These are phyloP conservation scores for Fusarium floridanum DNA, from an alignment of 2,329 filamentous ascomycete species.

Conservation along the genomic window DNA sequence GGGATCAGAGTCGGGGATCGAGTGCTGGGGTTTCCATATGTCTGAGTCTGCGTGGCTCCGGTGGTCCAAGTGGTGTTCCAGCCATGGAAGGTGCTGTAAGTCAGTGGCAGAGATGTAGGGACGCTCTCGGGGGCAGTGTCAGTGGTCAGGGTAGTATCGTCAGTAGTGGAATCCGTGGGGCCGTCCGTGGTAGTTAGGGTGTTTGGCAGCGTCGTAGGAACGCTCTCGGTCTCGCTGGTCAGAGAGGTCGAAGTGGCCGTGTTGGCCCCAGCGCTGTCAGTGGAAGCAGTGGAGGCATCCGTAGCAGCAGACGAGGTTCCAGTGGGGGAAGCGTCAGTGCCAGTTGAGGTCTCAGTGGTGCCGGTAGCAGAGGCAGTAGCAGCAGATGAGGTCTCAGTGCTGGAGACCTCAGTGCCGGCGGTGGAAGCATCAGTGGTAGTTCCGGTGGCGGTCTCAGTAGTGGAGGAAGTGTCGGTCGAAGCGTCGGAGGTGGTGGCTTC, in stretches of 20 bases:
- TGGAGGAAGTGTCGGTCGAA: conserved; percentile 1
- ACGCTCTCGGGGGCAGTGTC: conserved; percentile 9
- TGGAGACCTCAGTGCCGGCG: neutral
- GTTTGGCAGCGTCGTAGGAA: neutral
- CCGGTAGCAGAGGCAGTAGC: neutral
- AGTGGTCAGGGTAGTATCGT: neutral
- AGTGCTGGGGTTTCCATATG: conserved; percentile 15
- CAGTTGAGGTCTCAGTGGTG: conserved; percentile 6
- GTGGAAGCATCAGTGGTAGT: conserved; percentile 26
- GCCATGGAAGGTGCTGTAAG: conserved; percentile 30
- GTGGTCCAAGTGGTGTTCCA: conserved; percentile 35
- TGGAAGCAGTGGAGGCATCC: neutral
- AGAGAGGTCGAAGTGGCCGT: neutral
- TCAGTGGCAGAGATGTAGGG: conserved; percentile 10
- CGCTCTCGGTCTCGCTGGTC: neutral
- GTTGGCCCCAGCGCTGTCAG: too few species aligned
- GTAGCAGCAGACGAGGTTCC: conserved; percentile 3
- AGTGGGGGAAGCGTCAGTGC: conserved; percentile 9
- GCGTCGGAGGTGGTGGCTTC: neutral
- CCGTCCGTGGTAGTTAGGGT: neutral
- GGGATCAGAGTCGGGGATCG: conserved; percentile 2
- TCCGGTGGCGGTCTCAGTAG: conserved; percentile 31
- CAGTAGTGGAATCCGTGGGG: neutral
- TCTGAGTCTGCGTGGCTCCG: conserved; percentile 14
- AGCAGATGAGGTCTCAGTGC: conserved; percentile 30